Base-by-base conservation (phyloP, 2,329 filamentous ascomycete genomes). In the Colletotrichum euphorbiae region DNA sequence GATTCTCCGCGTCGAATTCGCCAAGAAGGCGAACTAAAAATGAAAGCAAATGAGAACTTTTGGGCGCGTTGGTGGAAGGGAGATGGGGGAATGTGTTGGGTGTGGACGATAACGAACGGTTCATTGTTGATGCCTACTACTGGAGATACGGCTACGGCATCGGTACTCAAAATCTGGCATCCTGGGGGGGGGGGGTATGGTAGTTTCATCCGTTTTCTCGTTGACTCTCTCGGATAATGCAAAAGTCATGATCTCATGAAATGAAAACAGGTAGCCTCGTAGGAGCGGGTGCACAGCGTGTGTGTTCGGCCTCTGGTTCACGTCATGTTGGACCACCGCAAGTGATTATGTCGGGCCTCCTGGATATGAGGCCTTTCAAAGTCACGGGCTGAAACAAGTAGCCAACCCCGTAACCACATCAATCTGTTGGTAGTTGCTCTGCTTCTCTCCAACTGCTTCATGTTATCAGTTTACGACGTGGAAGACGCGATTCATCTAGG, bases 1-100 rank as follows among this genome's bases (percentile, higher is more conserved):
- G 75, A 96, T 96, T 79, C 82, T 96, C 76, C 87, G 91, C 78
- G 93, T 96, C 73, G 93, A 96, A 83, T 96, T 96, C 81, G 92
- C 93, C 73, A 96, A 95, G 85, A 91, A 90, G 83, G 85, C 88
- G 15, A 76, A 77, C 65, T 82, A 80, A 67, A 38, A 7, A 28
- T 17, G 45, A 38, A 28, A 28, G 40, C 21, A 31, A 21, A 28
- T 13, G 36, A 36, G 21, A 24, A 12, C 12, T 13, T 24, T 28
- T 28, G 28, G 56, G 12, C 6, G 28, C 21, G 15, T 19, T 43
- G 21, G 38, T 28, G 19, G 36, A 12, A 31, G 8, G 17, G 17
- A 7, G 21, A 15, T 9, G 17, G 38, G 6, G 21, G 36, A 5
- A 24, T 28, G 2, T 28, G 28, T 28, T 19, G 60, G 12, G 19